Conservation (phyloP, 331 rosid genomes). For the Dryas integrifolia region DNA sequence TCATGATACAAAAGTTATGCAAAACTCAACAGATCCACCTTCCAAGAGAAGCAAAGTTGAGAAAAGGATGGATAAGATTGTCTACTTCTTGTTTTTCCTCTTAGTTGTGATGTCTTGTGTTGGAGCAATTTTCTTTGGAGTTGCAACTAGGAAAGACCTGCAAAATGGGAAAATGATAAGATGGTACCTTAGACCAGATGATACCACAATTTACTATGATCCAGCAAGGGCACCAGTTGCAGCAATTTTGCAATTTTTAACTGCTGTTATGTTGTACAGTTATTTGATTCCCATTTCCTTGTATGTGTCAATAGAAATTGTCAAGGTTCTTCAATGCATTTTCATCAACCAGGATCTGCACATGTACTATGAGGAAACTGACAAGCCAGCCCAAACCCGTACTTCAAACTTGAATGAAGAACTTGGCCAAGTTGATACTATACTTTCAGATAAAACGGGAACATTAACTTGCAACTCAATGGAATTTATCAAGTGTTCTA, state of each 20-base stretch:
- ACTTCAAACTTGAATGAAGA: slow-evolving; percentile 97
- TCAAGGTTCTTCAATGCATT: slow-evolving; percentile 83
- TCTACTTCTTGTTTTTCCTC: slow-evolving; percentile 63
- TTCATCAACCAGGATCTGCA: slow-evolving; percentile 83
- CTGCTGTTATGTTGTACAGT: slow-evolving; percentile 79
- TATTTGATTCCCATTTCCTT: slow-evolving; percentile 91
- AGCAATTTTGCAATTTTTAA: slow-evolving; percentile 68
- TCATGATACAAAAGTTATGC: slow-evolving; percentile 93
- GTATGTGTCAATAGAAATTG: slow-evolving; percentile 92
- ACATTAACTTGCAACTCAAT: slow-evolving; percentile 95
- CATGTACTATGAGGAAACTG: slow-evolving; percentile 86
- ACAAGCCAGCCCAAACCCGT: slow-evolving; percentile 88
- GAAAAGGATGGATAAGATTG: slow-evolving; percentile 80
- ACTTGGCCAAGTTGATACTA: slow-evolving; percentile 94
- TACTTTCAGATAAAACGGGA: slow-evolving; percentile 94
- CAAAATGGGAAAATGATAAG: slow-evolving; percentile 58
- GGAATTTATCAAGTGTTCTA: slow-evolving; percentile 96
- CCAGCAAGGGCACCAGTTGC: slow-evolving; percentile 63
- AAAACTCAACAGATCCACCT: slow-evolving; percentile 83
- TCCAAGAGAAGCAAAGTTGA: slow-evolving; percentile 94
- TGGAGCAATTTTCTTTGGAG: slow-evolving; percentile 71
- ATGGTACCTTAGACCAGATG: slow-evolving; percentile 92
- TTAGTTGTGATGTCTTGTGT: slow-evolving; percentile 57
- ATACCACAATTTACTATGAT: slow-evolving; percentile 58
- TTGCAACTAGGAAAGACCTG: slow-evolving; percentile 53